phyloP scores from a whole-genome alignment of 768 basidiomycete species.

The Serendipita indica region DNA sequence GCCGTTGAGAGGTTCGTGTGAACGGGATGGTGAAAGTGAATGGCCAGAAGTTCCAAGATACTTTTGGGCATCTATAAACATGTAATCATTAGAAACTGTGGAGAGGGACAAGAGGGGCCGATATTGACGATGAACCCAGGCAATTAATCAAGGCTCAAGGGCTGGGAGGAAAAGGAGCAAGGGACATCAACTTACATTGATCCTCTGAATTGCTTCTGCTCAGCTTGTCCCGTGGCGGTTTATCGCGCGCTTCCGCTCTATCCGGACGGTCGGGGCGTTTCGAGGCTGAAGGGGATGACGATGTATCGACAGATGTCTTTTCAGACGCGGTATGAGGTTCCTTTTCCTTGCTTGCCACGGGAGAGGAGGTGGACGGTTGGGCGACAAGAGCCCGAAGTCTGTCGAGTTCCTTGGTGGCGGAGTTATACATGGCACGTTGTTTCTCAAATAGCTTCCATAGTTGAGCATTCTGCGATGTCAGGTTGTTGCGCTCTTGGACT shows the following conservation, averaged over 20 bases:
- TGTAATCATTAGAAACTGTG: no score
- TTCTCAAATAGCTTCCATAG: constrained; percentile 94
- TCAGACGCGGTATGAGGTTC: background rate
- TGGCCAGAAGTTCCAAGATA: no score
- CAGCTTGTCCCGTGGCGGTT: background rate
- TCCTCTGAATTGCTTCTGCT: background rate
- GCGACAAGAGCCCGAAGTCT: background rate
- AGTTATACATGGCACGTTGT: constrained; percentile 65
- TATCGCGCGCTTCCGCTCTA: background rate
- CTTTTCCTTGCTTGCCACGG: background rate
- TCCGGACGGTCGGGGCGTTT: background rate
- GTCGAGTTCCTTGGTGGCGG: constrained; percentile 72
- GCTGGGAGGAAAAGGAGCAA: no score
- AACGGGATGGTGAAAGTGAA: constrained; percentile 29
- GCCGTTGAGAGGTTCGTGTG: constrained; percentile 25
- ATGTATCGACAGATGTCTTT: background rate
- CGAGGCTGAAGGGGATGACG: background rate
- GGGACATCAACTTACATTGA: constrained; percentile 2
- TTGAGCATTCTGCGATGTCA: constrained; percentile 73
- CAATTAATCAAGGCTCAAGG: no score
- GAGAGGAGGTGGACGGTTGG: background rate
- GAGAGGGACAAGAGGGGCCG: no score
- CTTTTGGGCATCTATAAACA: no score
- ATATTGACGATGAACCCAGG: no score
- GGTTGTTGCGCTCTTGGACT: constrained; percentile 63